Percentiles rank a stretch among this genome's conserved stretches.
phyloP scores from a whole-genome alignment of 2,329 filamentous ascomycete genomes.

The Ceratocystis lukuohia region DNA sequence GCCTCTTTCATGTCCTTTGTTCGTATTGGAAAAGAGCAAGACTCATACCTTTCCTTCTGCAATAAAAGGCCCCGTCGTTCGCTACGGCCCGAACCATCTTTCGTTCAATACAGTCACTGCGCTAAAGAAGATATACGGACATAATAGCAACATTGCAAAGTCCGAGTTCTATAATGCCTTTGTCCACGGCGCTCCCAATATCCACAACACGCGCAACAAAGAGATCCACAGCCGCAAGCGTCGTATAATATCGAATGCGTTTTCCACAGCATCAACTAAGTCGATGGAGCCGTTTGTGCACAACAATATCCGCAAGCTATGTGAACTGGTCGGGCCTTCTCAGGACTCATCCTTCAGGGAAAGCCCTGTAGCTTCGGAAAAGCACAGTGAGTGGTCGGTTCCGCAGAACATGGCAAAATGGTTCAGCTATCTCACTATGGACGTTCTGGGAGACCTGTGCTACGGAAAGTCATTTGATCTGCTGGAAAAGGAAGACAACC shows the following conservation, averaged over 20 bases:
- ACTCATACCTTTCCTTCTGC: neutral
- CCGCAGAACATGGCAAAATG: slow-evolving; percentile 50
- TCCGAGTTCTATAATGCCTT: slow-evolving; percentile 62
- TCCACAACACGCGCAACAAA: slow-evolving; percentile 59
- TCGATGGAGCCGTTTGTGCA: slow-evolving; percentile 56
- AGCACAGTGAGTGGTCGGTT: slow-evolving; percentile 33
- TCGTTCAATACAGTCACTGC: slow-evolving; percentile 62
- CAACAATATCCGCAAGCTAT: slow-evolving; percentile 53
- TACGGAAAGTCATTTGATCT: slow-evolving; percentile 51
- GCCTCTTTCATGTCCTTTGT: neutral
- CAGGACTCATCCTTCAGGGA: slow-evolving; percentile 16
- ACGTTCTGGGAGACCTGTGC: slow-evolving; percentile 47
- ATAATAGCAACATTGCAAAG: slow-evolving; percentile 48
- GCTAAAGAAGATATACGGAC: slow-evolving; percentile 53
- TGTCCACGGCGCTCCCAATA: slow-evolving; percentile 56
- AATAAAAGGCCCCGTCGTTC: slow-evolving; percentile 46
- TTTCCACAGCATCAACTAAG: slow-evolving; percentile 52
- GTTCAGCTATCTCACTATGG: slow-evolving; percentile 50
- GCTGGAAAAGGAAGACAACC: slow-evolving; percentile 44
- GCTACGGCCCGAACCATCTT: slow-evolving; percentile 63
- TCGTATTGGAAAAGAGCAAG: too few relatives aligned
- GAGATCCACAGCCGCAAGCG: slow-evolving; percentile 56
- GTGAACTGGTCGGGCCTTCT: slow-evolving; percentile 38
- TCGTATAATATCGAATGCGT: slow-evolving; percentile 57
- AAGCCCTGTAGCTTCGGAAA: slow-evolving; percentile 24